phyloP scores from a whole-genome alignment of 148 eudicot species.

The Pouteria glomerata region DNA sequence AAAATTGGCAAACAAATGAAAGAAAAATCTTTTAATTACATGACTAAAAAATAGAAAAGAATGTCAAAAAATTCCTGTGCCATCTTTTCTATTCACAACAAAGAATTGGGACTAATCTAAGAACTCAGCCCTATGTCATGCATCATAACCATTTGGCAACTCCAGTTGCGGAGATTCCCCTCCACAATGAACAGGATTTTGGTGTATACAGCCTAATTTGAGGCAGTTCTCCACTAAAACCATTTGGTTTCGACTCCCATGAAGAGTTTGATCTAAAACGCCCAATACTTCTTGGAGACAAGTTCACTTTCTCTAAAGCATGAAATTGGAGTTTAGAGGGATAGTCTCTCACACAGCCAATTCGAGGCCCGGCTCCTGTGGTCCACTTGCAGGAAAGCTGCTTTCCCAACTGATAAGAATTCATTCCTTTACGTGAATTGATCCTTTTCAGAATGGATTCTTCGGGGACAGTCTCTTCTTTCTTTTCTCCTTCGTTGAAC shows the following conservation, averaged over 20 bases:
- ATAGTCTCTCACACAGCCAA: conserved; percentile 87
- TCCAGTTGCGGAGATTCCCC: conserved; percentile 15
- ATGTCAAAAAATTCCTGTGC: conserved; percentile 21
- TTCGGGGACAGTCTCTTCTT: conserved; percentile 48
- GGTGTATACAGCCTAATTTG: conserved; percentile 22
- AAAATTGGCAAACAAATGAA: conserved; percentile 5
- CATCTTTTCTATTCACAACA: conserved; percentile 23
- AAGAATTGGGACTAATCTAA: conserved; percentile 41
- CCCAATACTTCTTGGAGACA: conserved; percentile 68
- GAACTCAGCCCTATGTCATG: conserved; percentile 14
- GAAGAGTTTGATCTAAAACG: conserved; percentile 29
- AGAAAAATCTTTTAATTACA: conserved; percentile 4
- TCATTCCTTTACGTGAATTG: conserved; percentile 62
- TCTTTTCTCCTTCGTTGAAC: conserved; percentile 24
- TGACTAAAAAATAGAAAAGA: conserved; percentile 1
- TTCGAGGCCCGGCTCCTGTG: conserved; percentile 92
- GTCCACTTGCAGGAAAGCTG: conserved; percentile 89
- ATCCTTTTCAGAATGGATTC: conserved; percentile 51
- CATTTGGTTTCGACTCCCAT: conserved; percentile 26
- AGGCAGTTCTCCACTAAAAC: conserved; percentile 17
- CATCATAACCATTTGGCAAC: neutral
- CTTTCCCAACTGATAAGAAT: conserved; percentile 79
- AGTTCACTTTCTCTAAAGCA: conserved; percentile 61
- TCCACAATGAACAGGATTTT: conserved; percentile 33
- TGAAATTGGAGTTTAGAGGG: conserved; percentile 69